Conservation (phyloP, 2,329 filamentous ascomycete genomes). For the Corynespora cassiicola region DNA sequence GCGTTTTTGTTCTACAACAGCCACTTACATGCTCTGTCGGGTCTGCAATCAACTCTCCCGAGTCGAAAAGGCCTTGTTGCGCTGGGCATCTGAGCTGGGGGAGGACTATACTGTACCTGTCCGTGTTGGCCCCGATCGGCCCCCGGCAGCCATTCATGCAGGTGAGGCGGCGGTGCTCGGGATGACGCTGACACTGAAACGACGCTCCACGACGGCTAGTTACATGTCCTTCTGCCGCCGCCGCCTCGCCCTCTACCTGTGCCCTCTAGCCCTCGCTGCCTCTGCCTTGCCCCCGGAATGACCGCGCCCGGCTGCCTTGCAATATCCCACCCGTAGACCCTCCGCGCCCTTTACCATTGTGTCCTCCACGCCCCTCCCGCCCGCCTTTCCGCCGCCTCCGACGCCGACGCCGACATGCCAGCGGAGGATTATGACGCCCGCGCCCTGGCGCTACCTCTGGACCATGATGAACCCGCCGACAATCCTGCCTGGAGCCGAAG, state of each 20-base stretch:
- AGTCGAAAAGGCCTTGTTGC: too few relatives aligned
- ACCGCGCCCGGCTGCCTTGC: slow-evolving; percentile 6
- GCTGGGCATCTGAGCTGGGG: too few relatives aligned
- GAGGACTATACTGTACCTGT: too few relatives aligned
- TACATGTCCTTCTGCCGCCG: slow-evolving; percentile 5
- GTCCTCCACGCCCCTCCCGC: slow-evolving; percentile 5
- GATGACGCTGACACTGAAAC: slow-evolving; percentile 14
- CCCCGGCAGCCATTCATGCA: neutral
- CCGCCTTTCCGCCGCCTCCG: slow-evolving; percentile 15
- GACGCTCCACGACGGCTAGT: too few relatives aligned
- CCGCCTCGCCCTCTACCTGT: slow-evolving; percentile 7
- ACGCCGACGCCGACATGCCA: slow-evolving; percentile 36
- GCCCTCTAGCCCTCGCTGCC: neutral
- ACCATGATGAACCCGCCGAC: slow-evolving; percentile 54
- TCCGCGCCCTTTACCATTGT: neutral
- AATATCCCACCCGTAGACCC: slow-evolving; percentile 4
- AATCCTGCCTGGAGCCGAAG: slow-evolving; percentile 61
- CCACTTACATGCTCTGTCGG: too few relatives aligned
- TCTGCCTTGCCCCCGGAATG: slow-evolving; percentile 7
- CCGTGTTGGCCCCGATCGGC: slow-evolving; percentile 4
- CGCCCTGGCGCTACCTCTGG: slow-evolving; percentile 60
- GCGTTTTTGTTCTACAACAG: too few relatives aligned
- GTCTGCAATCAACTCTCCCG: too few relatives aligned
- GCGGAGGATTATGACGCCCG: slow-evolving; percentile 58
- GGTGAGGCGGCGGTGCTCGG: slow-evolving; percentile 4